Conservation (phyloP, 805 yeast species). For the Lachancea waltii region DNA sequence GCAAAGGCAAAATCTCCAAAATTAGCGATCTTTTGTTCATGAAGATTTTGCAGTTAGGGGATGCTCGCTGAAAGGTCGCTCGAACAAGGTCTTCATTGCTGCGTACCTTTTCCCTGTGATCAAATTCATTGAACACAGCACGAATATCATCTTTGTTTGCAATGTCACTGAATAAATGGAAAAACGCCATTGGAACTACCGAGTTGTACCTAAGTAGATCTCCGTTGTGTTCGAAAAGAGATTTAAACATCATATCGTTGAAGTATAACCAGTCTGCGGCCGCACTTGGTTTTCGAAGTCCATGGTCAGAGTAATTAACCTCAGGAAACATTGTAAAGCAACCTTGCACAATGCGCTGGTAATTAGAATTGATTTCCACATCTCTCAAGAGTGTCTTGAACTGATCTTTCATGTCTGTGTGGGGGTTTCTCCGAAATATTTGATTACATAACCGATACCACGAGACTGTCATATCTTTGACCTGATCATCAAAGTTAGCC, state of each 20-base stretch:
- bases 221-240: conserved; percentile 36
- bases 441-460: conserved; percentile 63
- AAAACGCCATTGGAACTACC: conserved; percentile 54
- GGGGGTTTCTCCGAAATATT: conserved; percentile 50
- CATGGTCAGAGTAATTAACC: conserved; percentile 58
- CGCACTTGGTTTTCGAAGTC: conserved; percentile 49
- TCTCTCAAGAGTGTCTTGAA: conserved; percentile 42
- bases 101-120: conserved; percentile 25
- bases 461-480: conserved; percentile 55
- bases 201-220: conserved; percentile 50
- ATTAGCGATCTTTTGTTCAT: conserved; percentile 18
- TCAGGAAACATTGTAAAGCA: conserved; percentile 63
- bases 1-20: conserved; percentile 33
- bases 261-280: conserved; percentile 74
- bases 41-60: conserved; percentile 15
- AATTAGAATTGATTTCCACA: conserved; percentile 42
- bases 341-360: conserved; percentile 63
- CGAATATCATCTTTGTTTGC: conserved; percentile 34
- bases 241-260: conserved; percentile 50
- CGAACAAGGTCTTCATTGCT: conserved; percentile 28
- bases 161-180: conserved; percentile 57
- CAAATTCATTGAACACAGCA: conserved; percentile 29
- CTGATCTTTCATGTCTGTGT: conserved; percentile 40
- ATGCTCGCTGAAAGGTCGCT: conserved; percentile 18
- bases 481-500: conserved; percentile 5